Conservation (phyloP, 257 asterid species). For the Nemophila menziesii region DNA sequence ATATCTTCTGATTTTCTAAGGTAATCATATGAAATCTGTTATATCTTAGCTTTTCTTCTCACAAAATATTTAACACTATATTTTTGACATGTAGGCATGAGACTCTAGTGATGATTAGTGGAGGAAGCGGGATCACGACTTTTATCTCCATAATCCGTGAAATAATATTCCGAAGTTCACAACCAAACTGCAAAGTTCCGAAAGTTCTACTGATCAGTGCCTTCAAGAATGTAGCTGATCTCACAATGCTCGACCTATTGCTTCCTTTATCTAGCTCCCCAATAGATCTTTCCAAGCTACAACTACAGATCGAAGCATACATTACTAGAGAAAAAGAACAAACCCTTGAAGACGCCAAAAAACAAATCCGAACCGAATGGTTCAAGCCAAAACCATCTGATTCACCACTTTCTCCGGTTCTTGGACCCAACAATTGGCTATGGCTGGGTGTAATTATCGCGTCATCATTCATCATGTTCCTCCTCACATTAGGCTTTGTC, state of each 20-base stretch:
- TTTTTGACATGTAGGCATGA: slow-evolving; percentile 40
- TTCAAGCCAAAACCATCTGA: slow-evolving; percentile 26
- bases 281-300: slow-evolving; percentile 17
- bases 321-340: slow-evolving; percentile 26
- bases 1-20: slow-evolving; percentile 31
- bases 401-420: slow-evolving; percentile 24
- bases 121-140: slow-evolving; percentile 66
- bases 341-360: slow-evolving; percentile 13
- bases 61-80: too few relatives aligned
- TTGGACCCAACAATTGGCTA: slow-evolving; percentile 49
- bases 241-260: slow-evolving; percentile 36
- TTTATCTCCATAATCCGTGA: slow-evolving; percentile 49
- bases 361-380: slow-evolving; percentile 15
- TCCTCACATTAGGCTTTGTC: slow-evolving; percentile 34
- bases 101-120: slow-evolving; percentile 46
- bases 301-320: slow-evolving; percentile 33
- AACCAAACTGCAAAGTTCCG: slow-evolving; percentile 16
- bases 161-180: slow-evolving; percentile 19
- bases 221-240: slow-evolving; percentile 36
- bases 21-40: slow-evolving; percentile 5
- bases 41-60: too few relatives aligned
- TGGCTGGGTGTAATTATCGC: slow-evolving; percentile 52
- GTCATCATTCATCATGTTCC: slow-evolving; percentile 32
- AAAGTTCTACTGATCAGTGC: slow-evolving; percentile 27
- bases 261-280: slow-evolving; percentile 27